Conservation (phyloP, 208 protist species). For the Trypanosoma theileri region DNA sequence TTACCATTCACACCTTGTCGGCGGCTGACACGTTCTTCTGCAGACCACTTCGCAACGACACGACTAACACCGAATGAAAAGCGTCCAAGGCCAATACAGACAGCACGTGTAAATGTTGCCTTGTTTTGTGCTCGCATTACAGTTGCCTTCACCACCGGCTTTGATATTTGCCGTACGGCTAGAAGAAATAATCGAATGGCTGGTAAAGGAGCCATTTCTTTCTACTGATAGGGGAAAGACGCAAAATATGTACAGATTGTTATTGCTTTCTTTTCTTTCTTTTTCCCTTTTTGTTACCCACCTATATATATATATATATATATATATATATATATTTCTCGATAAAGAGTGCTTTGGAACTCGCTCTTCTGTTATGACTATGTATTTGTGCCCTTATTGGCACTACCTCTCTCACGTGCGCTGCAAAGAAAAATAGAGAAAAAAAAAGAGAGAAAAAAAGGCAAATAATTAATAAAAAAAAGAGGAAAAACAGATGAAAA, state of each 20-base stretch:
- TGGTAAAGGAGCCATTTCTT: constrained; percentile 67
- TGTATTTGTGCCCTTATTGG: too few relatives aligned
- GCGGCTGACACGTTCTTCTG: constrained; percentile 38
- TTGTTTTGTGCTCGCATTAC: constrained; percentile 58
- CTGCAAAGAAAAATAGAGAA: neutral
- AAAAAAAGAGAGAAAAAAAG: neutral
- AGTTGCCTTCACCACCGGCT: constrained; percentile 59
- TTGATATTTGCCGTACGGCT: constrained; percentile 74
- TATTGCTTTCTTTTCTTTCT: neutral
- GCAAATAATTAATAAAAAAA: neutral
- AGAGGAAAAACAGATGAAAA: too few relatives aligned
- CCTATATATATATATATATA: too few relatives aligned
- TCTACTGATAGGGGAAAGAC: neutral
- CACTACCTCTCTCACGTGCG: too few relatives aligned
- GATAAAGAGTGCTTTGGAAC: too few relatives aligned
- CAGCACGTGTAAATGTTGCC: constrained; percentile 48
- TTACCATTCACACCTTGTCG: neutral
- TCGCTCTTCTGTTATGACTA: too few relatives aligned
- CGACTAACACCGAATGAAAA: constrained; percentile 73
- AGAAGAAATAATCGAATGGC: constrained; percentile 76
- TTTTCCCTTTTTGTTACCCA: too few relatives aligned
- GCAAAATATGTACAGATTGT: neutral
- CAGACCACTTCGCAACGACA: constrained; percentile 66
- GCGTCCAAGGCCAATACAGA: constrained; percentile 78
- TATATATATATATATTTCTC: too few relatives aligned